Evolutionary conservation across 164 flowering plant species (phyloP), one percentile per base, ranked within the genome.

Genomic region (Berberis vulgaris): DNA sequence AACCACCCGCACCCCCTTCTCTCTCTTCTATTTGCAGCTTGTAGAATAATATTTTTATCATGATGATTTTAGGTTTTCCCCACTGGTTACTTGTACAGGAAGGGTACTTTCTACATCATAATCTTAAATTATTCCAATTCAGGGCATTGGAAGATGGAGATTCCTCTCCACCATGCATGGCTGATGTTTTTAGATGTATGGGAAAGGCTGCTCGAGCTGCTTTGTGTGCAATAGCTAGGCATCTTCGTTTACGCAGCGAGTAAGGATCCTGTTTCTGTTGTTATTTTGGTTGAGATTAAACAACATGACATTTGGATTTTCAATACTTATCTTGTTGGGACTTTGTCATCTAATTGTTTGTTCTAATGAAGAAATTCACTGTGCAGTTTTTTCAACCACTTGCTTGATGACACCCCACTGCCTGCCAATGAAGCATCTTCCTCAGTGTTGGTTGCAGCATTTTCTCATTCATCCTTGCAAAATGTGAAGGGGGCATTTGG

Each of bases 211-310:
- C 98, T 70, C 96, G 96, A 57, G 82, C 83, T 66, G 86, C 91
- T 66, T 67, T 93, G 44, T 82, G 79, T 80, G 94, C 92, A 2
- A 82, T 89, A 69, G 91, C 96, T 7, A 84, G 88, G 74, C 86
- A 92, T 83, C 96, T 93, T 72, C 98, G 93, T 65, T 69, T 93
- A 65, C 81, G 92, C 65, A 83, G 85, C 87, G 96, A 89, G 98
- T 90, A 83, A 78, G 84, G 54, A 76, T 64, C 46, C 49, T 68
- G 64, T 64, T 58, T 57, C 60, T 45, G 61, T 41, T 61, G 52
- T 45, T 11, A 8, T 45, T 66, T n/a, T 59, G 2, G 7, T 63
- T 67, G 11, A 10, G 54, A 52, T 10, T 52, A 10, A 11, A 52
- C n/a, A 26, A 26, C 26, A 26, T 26, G 26, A 26, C 26, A 26